These are phyloP conservation scores for Fragaria ananassa DNA, from an alignment of 306 rosid genomes.

Conservation along the genomic window DNA sequence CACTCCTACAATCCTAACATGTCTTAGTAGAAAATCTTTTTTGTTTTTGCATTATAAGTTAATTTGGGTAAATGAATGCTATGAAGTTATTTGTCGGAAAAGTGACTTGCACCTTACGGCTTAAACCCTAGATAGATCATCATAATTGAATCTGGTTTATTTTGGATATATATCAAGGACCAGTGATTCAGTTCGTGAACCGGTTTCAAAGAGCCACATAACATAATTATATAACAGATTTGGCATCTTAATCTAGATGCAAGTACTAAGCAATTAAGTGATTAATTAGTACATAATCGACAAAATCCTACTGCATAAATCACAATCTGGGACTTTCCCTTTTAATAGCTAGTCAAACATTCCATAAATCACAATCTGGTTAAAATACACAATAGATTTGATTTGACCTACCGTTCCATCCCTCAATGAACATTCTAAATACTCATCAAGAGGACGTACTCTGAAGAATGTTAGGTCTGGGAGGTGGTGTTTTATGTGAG, in stretches of 20 bases:
- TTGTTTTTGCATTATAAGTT: no score
- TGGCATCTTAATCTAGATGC: neutral
- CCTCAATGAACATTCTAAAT: neutral
- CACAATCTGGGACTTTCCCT: neutral
- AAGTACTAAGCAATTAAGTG: neutral
- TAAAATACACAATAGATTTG: neutral
- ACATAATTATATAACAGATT: neutral
- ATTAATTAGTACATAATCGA: neutral
- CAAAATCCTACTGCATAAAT: neutral
- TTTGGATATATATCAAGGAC: no score
- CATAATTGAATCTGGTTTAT: no score
- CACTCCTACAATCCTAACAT: no score
- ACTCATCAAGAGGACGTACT: neutral
- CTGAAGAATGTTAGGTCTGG: conserved; percentile 2
- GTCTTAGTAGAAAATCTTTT: no score
- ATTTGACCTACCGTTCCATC: neutral
- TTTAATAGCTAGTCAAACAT: neutral
- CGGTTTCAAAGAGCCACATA: neutral
- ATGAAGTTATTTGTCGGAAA: no score
- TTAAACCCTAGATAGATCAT: no score
- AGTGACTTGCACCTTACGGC: no score
- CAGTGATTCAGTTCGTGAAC: neutral
- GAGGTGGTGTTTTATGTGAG: neutral
- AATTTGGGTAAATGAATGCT: no score
- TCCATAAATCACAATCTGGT: neutral